phyloP scores from a whole-genome alignment of 2,329 filamentous ascomycete species.

The Lasiodiplodia citricola region DNA sequence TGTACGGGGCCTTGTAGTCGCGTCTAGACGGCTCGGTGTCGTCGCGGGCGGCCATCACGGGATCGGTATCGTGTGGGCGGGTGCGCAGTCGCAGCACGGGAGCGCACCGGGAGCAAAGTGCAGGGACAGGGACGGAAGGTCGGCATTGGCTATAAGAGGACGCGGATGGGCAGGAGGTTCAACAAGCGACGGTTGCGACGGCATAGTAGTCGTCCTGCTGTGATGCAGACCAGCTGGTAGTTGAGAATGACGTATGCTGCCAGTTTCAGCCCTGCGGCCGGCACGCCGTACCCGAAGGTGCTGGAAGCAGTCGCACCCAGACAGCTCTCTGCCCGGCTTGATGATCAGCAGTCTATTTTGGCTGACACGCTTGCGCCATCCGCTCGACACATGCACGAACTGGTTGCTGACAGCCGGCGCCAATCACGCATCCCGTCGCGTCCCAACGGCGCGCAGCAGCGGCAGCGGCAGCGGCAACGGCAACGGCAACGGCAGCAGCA shows the following conservation, averaged over 20 bases:
- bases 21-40: conserved; percentile 45
- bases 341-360: neutral
- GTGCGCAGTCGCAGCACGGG: neutral
- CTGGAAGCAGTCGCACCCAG: neutral
- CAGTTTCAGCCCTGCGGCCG: neutral
- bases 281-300: neutral
- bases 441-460: neutral
- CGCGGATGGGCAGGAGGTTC: neutral
- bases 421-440: neutral
- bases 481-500: neutral
- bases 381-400: neutral
- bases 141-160: conserved; percentile 2
- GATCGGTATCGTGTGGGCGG: neutral
- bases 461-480: neutral
- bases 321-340: neutral
- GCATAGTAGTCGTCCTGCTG: neutral
- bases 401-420: neutral
- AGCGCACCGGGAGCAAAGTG: neutral
- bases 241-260: neutral
- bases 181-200: neutral
- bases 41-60: conserved; percentile 49
- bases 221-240: neutral
- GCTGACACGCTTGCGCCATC: neutral
- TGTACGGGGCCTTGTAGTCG: conserved; percentile 51
- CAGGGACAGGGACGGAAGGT: neutral